A percentile compares a stretch with the other conserved stretches of the same genome.
phyloP scores from a whole-genome alignment of 2,329 filamentous ascomycete genomes.

The Sporothrix schenckii region DNA sequence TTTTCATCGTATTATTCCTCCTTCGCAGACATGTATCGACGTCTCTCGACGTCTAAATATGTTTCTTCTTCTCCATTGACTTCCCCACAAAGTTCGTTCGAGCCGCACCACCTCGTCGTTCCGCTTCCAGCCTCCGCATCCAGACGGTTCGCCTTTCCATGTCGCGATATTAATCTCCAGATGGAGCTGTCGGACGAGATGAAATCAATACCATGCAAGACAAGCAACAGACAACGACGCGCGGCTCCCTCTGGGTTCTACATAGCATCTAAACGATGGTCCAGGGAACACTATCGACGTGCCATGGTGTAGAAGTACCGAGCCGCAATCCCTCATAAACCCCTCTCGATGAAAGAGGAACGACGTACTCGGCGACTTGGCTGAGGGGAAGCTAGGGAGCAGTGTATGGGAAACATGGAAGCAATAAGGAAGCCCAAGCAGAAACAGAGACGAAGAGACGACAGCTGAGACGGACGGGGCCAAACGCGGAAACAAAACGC shows the following conservation, averaged over 20 bases:
- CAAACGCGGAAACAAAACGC: not conserved
- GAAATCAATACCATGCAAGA: not conserved
- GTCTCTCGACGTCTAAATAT: slow-evolving; percentile 18
- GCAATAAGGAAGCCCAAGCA: not conserved
- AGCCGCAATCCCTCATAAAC: not conserved
- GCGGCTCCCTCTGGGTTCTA: slow-evolving; percentile 7
- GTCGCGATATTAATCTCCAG: slow-evolving; percentile 25
- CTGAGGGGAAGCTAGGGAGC: not conserved
- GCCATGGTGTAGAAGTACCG: slow-evolving; percentile 14
- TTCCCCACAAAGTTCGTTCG: slow-evolving; percentile 23
- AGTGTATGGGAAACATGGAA: not conserved
- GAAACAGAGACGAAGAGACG: not conserved
- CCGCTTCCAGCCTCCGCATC: not conserved
- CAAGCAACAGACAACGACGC: slow-evolving; percentile 17
- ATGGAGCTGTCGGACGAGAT: not conserved
- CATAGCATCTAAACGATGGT: not conserved
- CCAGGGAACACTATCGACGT: not conserved
- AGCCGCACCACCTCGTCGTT: not conserved
- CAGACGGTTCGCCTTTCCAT: not conserved
- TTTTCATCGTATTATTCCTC: not conserved
- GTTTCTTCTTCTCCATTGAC: not conserved
- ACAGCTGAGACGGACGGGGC: not conserved
- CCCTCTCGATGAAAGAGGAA: not conserved
- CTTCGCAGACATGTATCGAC: not conserved
- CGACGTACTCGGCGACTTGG: not conserved